Evolutionary conservation across 2,329 filamentous ascomycete species (phyloP).

Genomic region (Truncatella angustata): DNA sequence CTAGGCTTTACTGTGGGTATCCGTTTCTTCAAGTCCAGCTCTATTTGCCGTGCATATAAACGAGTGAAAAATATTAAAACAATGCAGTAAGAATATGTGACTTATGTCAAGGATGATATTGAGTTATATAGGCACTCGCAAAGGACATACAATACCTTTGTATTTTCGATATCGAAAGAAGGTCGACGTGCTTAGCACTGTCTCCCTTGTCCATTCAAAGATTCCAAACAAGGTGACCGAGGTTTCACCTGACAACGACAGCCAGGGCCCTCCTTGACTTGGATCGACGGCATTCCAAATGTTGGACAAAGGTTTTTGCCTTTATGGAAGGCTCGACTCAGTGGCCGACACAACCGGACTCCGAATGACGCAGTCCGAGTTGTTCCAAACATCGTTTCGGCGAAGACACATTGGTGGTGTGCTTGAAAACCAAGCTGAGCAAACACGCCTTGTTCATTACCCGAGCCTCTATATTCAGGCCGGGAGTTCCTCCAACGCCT

Average conservation of each 20-base stretch:
- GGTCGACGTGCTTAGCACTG: no score
- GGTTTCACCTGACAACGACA: no score
- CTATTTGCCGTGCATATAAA: not conserved
- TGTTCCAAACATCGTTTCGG: constrained; percentile 8
- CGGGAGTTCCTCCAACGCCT: constrained; percentile 27
- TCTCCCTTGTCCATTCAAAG: no score
- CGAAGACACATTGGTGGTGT: constrained; percentile 6
- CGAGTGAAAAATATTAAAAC: not conserved
- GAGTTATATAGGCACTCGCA: not conserved
- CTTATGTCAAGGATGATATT: not conserved
- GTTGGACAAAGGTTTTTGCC: not conserved
- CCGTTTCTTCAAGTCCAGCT: not conserved
- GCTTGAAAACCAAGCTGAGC: constrained; percentile 12
- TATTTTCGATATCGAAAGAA: no score
- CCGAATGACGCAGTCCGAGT: not conserved
- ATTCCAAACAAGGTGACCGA: no score
- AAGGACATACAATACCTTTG: constrained; percentile 3
- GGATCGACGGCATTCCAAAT: not conserved
- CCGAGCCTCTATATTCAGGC: constrained; percentile 24
- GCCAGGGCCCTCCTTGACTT: no score
- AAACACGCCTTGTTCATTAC: constrained; percentile 26
- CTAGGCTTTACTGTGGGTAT: no score
- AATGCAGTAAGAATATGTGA: no score
- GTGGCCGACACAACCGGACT: no score
- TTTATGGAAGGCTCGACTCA: not conserved